These are phyloP conservation scores for Verticillium alfalfae DNA, from an alignment of 2,329 filamentous ascomycete species.

Conservation along the genomic window DNA sequence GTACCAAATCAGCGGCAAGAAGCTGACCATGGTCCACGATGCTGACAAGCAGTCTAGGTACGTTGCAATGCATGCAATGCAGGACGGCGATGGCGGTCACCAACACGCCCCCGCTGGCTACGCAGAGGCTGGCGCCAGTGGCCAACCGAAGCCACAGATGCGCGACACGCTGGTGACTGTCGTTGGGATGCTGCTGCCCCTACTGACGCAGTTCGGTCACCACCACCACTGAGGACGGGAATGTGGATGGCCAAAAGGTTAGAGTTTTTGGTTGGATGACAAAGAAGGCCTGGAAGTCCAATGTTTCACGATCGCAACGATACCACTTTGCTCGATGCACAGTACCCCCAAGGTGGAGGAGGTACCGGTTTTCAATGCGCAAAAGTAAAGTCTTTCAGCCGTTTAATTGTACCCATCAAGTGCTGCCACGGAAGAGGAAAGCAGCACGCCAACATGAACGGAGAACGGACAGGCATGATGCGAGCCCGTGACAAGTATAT, in stretches of 20 bases:
- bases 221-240: constrained; percentile 41
- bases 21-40: not conserved
- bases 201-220: constrained; percentile 74
- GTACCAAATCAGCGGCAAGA: constrained; percentile 23
- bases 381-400: too few species aligned
- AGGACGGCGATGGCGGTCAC: constrained; percentile 60
- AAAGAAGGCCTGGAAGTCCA: not conserved
- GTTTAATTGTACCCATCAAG: too few species aligned
- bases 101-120: constrained; percentile 49
- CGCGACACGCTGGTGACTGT: constrained; percentile 67
- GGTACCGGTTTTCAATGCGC: not conserved
- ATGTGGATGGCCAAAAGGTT: not conserved
- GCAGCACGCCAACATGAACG: too few species aligned
- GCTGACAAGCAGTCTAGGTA: constrained; percentile 51
- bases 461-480: too few species aligned
- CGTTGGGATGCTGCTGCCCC: constrained; percentile 70
- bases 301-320: not conserved
- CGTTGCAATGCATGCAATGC: constrained; percentile 98
- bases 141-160: constrained; percentile 51
- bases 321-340: not conserved
- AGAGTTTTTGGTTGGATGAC: too few species aligned
- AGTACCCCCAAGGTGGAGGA: not conserved
- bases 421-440: too few species aligned
- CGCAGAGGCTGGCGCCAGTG: constrained; percentile 34
- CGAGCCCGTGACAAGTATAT: too few species aligned